Percentiles rank a stretch among this genome's conserved stretches.
These are phyloP conservation scores for Colletotrichum navitas DNA, from an alignment of 2,329 filamentous ascomycete species.

Conservation along the genomic window DNA sequence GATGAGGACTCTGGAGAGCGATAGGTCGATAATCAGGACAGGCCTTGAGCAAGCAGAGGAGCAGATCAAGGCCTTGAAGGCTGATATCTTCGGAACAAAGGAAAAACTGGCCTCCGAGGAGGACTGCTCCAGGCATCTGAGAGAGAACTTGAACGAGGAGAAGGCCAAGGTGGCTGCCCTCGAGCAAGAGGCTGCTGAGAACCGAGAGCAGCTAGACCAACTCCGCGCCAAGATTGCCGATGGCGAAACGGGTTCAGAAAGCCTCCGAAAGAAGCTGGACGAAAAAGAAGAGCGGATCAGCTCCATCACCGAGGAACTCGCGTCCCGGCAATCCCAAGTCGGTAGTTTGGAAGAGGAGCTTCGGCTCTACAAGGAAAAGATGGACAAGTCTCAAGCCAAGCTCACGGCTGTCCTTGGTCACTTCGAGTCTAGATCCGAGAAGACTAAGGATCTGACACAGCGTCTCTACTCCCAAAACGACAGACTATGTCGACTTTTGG, in stretches of 20 bases:
- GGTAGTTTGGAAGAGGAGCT: slow-evolving; percentile 83
- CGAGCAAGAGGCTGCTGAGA: slow-evolving; percentile 70
- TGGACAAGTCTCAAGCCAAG: slow-evolving; percentile 66
- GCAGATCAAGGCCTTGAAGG: slow-evolving; percentile 66
- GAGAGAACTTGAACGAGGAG: slow-evolving; percentile 66
- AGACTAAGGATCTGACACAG: slow-evolving; percentile 86
- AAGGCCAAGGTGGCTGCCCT: slow-evolving; percentile 67
- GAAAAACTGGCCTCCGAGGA: slow-evolving; percentile 67
- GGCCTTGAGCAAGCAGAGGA: slow-evolving; percentile 73
- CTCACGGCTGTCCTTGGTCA: slow-evolving; percentile 65
- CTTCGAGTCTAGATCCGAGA: slow-evolving; percentile 77
- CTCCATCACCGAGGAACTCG: slow-evolving; percentile 76
- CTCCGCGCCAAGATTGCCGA: slow-evolving; percentile 81
- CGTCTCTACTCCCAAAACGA: slow-evolving; percentile 87
- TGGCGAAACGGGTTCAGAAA: slow-evolving; percentile 86
- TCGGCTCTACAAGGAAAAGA: slow-evolving; percentile 74
- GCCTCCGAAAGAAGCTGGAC: slow-evolving; percentile 78
- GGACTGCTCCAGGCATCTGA: slow-evolving; percentile 62
- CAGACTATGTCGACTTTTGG: slow-evolving; percentile 83
- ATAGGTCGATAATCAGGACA: slow-evolving; percentile 69
- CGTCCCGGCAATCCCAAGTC: slow-evolving; percentile 80
- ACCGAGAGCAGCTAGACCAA: slow-evolving; percentile 76
- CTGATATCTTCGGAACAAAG: slow-evolving; percentile 67
- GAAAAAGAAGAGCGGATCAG: slow-evolving; percentile 81
- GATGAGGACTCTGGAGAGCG: slow-evolving; percentile 70